These are phyloP conservation scores for Canariomyces notabilis DNA, from an alignment of 2,329 filamentous ascomycete species.

Conservation along the genomic window DNA sequence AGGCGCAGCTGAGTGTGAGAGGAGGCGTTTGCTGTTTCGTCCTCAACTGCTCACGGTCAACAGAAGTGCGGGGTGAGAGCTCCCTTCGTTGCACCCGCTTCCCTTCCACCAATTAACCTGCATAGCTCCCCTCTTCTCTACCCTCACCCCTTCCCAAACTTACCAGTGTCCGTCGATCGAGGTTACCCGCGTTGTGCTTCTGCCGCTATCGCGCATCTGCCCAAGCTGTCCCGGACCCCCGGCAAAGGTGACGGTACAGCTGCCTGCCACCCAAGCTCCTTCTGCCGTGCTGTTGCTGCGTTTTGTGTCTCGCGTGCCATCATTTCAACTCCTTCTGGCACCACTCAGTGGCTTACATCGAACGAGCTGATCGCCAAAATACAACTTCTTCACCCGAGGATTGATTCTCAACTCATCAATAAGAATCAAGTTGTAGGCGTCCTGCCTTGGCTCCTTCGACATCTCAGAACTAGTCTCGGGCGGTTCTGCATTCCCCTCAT, in stretches of 20 bases:
- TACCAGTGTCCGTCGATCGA: constrained; percentile 5
- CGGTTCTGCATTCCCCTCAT: constrained; percentile 7
- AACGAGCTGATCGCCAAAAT: constrained; percentile 2
- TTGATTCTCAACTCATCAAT: constrained; percentile 1
- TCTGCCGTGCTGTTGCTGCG: constrained; percentile 19
- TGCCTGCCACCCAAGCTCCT: constrained; percentile 7
- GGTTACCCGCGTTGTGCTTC: constrained; percentile 8
- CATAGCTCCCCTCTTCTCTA: constrained; percentile 20
- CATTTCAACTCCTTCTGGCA: not conserved
- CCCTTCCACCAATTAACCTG: constrained; percentile 21
- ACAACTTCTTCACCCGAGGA: not conserved
- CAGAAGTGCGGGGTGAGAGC: constrained; percentile 23
- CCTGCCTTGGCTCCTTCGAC: not conserved
- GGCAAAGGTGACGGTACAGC: constrained; percentile 10
- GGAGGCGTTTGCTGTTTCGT: not conserved
- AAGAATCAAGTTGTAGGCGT: constrained; percentile 3
- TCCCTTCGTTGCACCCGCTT: constrained; percentile 10
- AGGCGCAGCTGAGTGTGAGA: no score
- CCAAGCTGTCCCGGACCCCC: constrained; percentile 19
- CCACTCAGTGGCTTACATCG: constrained; percentile 1
- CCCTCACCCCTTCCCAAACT: constrained; percentile 2
- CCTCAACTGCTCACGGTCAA: constrained; percentile 5
- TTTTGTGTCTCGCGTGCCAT: constrained; percentile 5
- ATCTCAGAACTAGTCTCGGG: not conserved
- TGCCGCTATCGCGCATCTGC: constrained; percentile 12